Conservation (phyloP, 2,329 filamentous ascomycete genomes). For the Pseudopyricularia javanii region DNA sequence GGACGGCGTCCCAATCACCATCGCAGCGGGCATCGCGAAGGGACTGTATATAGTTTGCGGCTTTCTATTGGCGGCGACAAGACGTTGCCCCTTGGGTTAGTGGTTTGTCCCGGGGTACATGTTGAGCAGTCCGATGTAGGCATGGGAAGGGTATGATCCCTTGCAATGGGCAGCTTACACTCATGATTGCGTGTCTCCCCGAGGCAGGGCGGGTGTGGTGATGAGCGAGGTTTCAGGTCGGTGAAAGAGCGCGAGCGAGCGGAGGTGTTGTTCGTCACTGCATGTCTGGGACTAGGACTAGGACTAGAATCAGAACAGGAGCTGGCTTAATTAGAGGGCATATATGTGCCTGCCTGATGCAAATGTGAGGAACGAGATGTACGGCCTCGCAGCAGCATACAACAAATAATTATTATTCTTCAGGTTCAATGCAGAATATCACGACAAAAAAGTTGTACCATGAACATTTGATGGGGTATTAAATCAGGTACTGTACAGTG, state of each 20-base stretch:
- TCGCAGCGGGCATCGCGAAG: conserved; percentile 82
- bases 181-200: conserved; percentile 1
- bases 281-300: not conserved
- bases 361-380: too few species aligned
- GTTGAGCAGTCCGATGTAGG: not conserved
- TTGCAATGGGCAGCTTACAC: conserved; percentile 1
- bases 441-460: too few species aligned
- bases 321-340: not conserved
- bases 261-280: not conserved
- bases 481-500: too few species aligned
- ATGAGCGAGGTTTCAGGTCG: not conserved
- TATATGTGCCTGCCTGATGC: too few species aligned
- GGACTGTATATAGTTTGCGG: conserved; percentile 64
- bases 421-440: too few species aligned
- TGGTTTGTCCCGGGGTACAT: not conserved
- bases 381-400: too few species aligned
- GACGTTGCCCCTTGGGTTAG: not conserved
- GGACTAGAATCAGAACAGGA: not conserved
- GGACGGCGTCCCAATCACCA: conserved; percentile 74
- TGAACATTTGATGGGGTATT: too few species aligned
- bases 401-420: too few species aligned
- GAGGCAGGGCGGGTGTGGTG: not conserved
- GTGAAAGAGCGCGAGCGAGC: not conserved
- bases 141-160: not conserved
- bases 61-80: conserved; percentile 40